Evolutionary conservation across 805 yeast species (phyloP).

Genomic region (Candida sithepensis): DNA sequence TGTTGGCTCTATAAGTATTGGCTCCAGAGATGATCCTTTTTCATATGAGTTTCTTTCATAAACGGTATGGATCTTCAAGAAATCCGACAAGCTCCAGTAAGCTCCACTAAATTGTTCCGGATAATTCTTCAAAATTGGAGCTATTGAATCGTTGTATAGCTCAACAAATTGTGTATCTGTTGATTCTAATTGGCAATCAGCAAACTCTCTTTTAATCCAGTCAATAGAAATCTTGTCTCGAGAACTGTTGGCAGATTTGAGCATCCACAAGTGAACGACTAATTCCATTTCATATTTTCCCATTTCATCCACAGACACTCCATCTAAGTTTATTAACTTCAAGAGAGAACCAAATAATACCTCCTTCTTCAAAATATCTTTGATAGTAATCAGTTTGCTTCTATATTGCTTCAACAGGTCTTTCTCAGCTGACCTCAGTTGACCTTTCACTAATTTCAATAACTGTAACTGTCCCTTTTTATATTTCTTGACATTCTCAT

Average conservation of each 20-base stretch:
- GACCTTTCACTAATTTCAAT: conserved; percentile 34
- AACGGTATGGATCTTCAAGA: conserved; percentile 12
- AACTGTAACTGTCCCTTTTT: conserved; percentile 39
- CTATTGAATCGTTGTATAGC: conserved; percentile 2
- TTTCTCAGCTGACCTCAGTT: conserved; percentile 42
- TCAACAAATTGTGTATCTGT: not conserved
- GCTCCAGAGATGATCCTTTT: conserved; percentile 25
- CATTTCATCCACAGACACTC: conserved; percentile 5
- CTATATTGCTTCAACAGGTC: conserved; percentile 32
- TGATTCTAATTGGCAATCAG: not conserved
- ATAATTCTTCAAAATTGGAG: not conserved
- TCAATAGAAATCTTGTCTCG: not conserved
- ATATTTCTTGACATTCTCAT: conserved; percentile 32
- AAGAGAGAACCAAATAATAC: conserved; percentile 10
- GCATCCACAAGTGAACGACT: conserved; percentile 23
- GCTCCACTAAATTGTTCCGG: conserved; percentile 6
- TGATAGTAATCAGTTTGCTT: conserved; percentile 20
- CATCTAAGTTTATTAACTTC: conserved; percentile 5
- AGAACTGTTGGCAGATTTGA: conserved; percentile 11
- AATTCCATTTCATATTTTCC: conserved; percentile 17
- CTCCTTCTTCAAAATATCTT: conserved; percentile 22
- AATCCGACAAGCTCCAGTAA: conserved; percentile 18
- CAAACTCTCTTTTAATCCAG: conserved; percentile 19
- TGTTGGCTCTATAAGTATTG: conserved; percentile 22
- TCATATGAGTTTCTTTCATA: conserved; percentile 20